phyloP scores from a whole-genome alignment of 768 basidiomycete species.

The Lactarius tabidus region DNA sequence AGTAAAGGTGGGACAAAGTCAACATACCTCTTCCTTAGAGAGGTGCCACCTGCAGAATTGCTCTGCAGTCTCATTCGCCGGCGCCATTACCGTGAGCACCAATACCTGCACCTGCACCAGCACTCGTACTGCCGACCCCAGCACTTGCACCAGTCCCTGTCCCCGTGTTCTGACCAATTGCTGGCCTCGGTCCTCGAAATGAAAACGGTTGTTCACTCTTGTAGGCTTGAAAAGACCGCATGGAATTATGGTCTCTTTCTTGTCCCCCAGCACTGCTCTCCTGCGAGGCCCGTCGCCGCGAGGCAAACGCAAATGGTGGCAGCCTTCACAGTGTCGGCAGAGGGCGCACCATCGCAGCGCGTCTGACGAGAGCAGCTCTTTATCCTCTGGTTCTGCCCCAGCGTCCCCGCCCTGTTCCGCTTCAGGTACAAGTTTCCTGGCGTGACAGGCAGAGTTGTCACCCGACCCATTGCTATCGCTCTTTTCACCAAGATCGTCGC shows the following conservation, averaged over 20 bases:
- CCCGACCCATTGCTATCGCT: conserved; percentile 22
- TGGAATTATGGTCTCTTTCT: conserved; percentile 7
- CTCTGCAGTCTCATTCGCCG: conserved; percentile 13
- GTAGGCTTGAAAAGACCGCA: conserved; percentile 14
- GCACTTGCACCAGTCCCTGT: not conserved
- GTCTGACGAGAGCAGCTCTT: conserved; percentile 19
- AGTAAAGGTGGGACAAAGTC: conserved; percentile 15
- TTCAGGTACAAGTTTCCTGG: conserved; percentile 21
- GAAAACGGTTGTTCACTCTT: not conserved
- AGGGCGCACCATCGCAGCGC: conserved; percentile 2
- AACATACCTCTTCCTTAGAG: conserved; percentile 26
- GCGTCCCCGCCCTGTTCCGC: conserved; percentile 4
- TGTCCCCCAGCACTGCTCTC: not conserved
- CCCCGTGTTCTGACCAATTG: not conserved
- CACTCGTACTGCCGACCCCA: conserved; percentile 8
- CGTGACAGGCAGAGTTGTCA: conserved; percentile 28
- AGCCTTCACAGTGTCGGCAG: conserved; percentile 23
- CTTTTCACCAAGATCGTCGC: conserved; percentile 2
- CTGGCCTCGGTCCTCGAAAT: not conserved
- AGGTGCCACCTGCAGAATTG: conserved; percentile 10
- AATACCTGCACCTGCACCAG: not conserved
- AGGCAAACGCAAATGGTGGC: conserved; percentile 22
- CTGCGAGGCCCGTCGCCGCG: conserved; percentile 24
- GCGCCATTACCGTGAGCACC: conserved; percentile 3
- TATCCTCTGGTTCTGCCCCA: conserved; percentile 22